phyloP scores from a whole-genome alignment of 2,329 filamentous ascomycete species.

The Trichophyton schoenleinii region DNA sequence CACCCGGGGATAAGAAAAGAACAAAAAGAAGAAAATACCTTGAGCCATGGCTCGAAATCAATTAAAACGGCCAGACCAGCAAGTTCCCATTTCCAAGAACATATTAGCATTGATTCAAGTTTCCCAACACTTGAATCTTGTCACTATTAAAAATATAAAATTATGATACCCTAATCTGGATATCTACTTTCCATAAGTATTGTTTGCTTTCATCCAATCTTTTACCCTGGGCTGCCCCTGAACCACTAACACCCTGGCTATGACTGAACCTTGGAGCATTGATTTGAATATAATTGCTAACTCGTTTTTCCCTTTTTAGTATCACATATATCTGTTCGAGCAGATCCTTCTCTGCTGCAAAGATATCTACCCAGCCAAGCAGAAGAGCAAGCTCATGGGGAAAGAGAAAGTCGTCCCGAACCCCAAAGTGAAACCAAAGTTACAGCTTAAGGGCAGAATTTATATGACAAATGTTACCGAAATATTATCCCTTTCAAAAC shows the following conservation, averaged over 20 bases:
- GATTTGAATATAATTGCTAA: constrained; percentile 1
- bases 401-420: constrained; percentile 61
- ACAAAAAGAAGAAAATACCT: background rate
- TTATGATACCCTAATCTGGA: background rate
- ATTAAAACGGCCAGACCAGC: background rate
- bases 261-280: constrained; percentile 1
- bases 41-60: background rate
- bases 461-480: constrained; percentile 99
- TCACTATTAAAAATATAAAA: background rate
- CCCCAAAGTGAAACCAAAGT: constrained; percentile 58
- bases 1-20: background rate
- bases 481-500: constrained; percentile 74
- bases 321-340: constrained; percentile 95
- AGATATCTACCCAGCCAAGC: constrained; percentile 75
- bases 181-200: background rate
- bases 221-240: background rate
- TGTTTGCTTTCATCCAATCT: constrained; percentile 3
- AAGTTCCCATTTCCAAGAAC: background rate
- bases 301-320: constrained; percentile 40
- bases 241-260: background rate
- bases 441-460: constrained; percentile 91
- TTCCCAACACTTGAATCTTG: constrained; percentile 2
- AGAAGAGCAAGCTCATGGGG: constrained; percentile 50
- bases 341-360: constrained; percentile 94
- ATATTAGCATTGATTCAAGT: background rate